Base-by-base conservation (phyloP, 2,329 filamentous ascomycete species). In the Penicillium frequentans region DNA sequence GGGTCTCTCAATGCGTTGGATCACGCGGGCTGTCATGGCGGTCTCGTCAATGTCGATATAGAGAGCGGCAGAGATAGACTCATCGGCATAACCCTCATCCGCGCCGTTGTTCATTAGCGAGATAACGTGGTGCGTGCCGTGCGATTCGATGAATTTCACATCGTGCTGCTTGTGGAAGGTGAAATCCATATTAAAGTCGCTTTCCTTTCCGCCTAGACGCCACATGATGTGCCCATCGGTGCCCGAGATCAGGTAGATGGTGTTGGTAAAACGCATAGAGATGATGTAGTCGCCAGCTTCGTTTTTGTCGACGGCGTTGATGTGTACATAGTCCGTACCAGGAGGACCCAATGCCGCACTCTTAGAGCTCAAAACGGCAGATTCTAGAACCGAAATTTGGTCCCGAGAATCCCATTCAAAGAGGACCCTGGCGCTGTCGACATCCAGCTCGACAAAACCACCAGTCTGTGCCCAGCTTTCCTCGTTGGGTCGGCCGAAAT, bases 221-320 rank as follows among this genome's bases (percentile, higher is more conserved):
- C 74, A 77, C 26, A 74, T 61, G 21, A 76, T 69, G 4, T 55
- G 53, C 1, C 71, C 70, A 47, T 72, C 65, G 11, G 54, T 23
- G 3, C 71, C 70, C 4, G 68, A 73, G 24, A 77, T 67, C 39
- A 71, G 56, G 59, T 75, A 76, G 42, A 77, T 65, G 2, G 66
- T 63, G 55, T 71, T 69, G 5, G 70, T 71, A 51, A 71, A 69
- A 1, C 74, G 69, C 39, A 69, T 63, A 1, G 74, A 76, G 16
- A 76, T 57, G 3, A 76, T 56, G 44, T 73, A 75, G 56, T 77
- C 69, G 23, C 74, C 74, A 21, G 67, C 57, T 1, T 46, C 49
- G 42, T 72, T 71, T 46, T 69, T 72, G 52, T 75, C 73, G 26
- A 76, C 63, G 1, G 72, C 64, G 49, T 76, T 77, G 42, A 71